Evolutionary conservation across 164 flowering plant genomes (phyloP), one percentile per base, ranked within the genome.

Genomic region (Vitis labrusca): DNA sequence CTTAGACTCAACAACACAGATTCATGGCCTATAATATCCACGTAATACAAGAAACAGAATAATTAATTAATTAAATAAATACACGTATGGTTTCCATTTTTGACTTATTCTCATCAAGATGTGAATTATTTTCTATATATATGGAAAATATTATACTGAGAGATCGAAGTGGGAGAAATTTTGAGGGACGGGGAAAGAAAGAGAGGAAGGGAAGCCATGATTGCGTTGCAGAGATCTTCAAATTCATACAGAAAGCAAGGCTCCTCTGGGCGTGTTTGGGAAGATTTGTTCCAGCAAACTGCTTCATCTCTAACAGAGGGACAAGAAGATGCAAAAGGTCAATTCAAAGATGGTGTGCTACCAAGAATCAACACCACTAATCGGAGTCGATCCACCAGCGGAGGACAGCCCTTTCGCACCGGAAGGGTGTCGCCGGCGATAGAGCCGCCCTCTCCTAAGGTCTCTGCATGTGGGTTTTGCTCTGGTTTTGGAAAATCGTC

Each of bases 381-480:
- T 27, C 69, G 85, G 44, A 84, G 76, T 77, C 78, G 80, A 76
- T 82, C 88, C 69, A 84, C 62, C 66, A 84, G 86, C 59, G 87
- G 89, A 15, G 81, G 66, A 54, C 73, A 84, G 1, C 82, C 76
- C 1, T 78, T 65, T 69, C 76, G 84, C 1, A 72, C 88, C 29
- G 87, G 85, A 3, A 81, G 61, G 63, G 86, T 82, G 60, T 78
- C 88, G 27, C 86, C 86, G 67, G 86, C 86, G 44, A 76, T 78
- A 0, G 91, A 87, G 30, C 93, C 91, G 53, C 91, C 91, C 37
- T 89, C 91, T 2, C 93, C 93, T 1, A 81, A 70, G 81, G 67
- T 87, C 15, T 86, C 88, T 10, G 82, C 77, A 0, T 89, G 87
- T 64, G 90, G 93, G 57, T 81, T 73, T 52, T 89, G 91, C 70